A percentile compares a stretch with the other conserved stretches of the same genome.
These are phyloP conservation scores for Trichomonas vaginalis DNA, from an alignment of 208 protist species.

Conservation along the genomic window DNA sequence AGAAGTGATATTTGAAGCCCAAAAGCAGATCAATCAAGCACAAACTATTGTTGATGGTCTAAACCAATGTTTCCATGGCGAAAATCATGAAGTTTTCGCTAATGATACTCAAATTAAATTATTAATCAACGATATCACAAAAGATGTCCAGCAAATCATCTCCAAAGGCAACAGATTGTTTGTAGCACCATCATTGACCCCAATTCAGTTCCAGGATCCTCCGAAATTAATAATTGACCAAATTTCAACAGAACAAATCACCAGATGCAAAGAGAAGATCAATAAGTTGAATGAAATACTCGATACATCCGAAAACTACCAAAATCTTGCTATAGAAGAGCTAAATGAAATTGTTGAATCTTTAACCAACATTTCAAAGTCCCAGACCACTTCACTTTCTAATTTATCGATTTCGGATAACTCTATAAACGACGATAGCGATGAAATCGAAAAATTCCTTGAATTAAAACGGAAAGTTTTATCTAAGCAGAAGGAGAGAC, in stretches of 20 bases:
- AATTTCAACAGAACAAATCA: neutral
- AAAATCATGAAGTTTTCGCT: neutral
- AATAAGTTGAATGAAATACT: neutral
- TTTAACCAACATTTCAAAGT: neutral
- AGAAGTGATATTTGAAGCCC: neutral
- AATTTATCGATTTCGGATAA: neutral
- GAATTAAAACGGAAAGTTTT: neutral
- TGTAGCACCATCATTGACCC: neutral
- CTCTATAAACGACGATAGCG: neutral
- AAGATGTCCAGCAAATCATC: neutral
- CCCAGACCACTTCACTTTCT: neutral
- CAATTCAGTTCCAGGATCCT: neutral
- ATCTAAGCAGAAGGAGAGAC: neutral
- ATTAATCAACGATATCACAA: neutral
- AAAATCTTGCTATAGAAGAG: neutral
- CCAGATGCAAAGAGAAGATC: neutral
- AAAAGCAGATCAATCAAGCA: neutral
- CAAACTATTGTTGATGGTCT: neutral
- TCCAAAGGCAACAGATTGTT: neutral
- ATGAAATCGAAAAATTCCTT: neutral
- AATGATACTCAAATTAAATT: neutral
- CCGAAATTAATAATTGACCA: neutral
- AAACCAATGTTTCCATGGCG: neutral
- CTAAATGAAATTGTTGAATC: neutral
- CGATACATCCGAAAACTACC: neutral